These are phyloP conservation scores for Hypoxylon fuscum DNA, from an alignment of 495 filamentous ascomycete genomes.

Conservation along the genomic window DNA sequence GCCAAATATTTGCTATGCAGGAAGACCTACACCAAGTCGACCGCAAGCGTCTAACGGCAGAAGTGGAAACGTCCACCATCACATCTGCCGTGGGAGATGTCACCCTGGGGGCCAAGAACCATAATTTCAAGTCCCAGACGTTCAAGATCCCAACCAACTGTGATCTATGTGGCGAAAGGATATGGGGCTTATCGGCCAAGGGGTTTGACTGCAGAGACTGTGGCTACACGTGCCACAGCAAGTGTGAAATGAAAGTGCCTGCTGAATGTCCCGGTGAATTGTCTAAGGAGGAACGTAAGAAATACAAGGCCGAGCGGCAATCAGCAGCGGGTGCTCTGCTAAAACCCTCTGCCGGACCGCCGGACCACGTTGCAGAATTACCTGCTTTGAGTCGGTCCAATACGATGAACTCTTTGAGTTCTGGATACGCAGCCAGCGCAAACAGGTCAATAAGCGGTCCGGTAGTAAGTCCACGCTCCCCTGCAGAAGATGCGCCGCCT, in stretches of 20 bases:
- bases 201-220: conserved; percentile 95
- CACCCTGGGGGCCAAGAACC: conserved; percentile 87
- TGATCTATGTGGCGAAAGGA: conserved; percentile 92
- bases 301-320: conserved; percentile 83
- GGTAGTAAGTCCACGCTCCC: conserved; percentile 53
- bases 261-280: conserved; percentile 94
- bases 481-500: conserved; percentile 55
- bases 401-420: conserved; percentile 93
- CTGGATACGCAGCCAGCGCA: conserved; percentile 84
- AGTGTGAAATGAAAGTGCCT: conserved; percentile 98
- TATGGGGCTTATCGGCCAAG: conserved; percentile 96
- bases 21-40: conserved; percentile 90
- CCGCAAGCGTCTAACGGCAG: conserved; percentile 82
- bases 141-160: conserved; percentile 99
- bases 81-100: conserved; percentile 87
- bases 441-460: conserved; percentile 74
- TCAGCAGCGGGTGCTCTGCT: conserved; percentile 73
- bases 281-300: conserved; percentile 93
- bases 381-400: conserved; percentile 77
- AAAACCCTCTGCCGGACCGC: conserved; percentile 47
- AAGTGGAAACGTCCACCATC: conserved; percentile 92
- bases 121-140: conserved; percentile 95
- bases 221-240: conserved; percentile 97
- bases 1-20: conserved; percentile 77
- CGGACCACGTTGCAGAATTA: conserved; percentile 58